Evolutionary conservation across 805 yeast genomes (phyloP).

Genomic region (Kockiozyma suomiensis): DNA sequence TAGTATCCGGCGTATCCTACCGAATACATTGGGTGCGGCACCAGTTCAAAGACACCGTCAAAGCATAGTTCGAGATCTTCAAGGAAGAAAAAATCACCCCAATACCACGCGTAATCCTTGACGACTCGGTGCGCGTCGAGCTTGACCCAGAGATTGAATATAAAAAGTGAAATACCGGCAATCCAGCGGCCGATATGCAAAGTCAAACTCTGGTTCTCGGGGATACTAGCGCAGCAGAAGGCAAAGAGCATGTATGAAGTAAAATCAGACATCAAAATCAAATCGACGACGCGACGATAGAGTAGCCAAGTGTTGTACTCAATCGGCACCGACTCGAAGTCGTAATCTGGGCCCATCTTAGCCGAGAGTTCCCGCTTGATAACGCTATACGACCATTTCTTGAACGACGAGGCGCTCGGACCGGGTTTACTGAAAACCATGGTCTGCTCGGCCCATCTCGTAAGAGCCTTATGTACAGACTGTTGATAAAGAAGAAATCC

Average conservation of each 20-base stretch:
- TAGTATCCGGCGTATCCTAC: constrained; percentile 87
- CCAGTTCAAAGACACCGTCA: constrained; percentile 87
- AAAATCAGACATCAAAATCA: constrained; percentile 83
- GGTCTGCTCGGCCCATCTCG: constrained; percentile 52
- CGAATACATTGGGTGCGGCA: constrained; percentile 92
- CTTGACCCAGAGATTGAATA: constrained; percentile 83
- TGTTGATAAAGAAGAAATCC: constrained; percentile 69
- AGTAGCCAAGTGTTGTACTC: constrained; percentile 84
- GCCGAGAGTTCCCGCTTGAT: constrained; percentile 51
- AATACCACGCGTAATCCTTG: constrained; percentile 90
- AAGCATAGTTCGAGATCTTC: constrained; percentile 71
- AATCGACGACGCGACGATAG: constrained; percentile 76
- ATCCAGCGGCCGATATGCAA: constrained; percentile 55
- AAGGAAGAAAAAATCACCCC: constrained; percentile 91
- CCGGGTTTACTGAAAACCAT: constrained; percentile 49
- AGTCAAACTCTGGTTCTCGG: constrained; percentile 50
- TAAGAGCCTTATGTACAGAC: constrained; percentile 58
- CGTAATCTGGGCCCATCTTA: constrained; percentile 50
- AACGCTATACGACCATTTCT: constrained; percentile 46
- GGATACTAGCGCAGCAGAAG: constrained; percentile 43
- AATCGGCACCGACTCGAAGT: constrained; percentile 53
- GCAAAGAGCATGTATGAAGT: constrained; percentile 71
- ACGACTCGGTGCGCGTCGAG: constrained; percentile 85
- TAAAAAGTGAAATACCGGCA: constrained; percentile 61
- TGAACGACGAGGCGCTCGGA: constrained; percentile 17